Conservation (phyloP, 1,284 basidiomycete species). For the Sporisorium exsertum region DNA sequence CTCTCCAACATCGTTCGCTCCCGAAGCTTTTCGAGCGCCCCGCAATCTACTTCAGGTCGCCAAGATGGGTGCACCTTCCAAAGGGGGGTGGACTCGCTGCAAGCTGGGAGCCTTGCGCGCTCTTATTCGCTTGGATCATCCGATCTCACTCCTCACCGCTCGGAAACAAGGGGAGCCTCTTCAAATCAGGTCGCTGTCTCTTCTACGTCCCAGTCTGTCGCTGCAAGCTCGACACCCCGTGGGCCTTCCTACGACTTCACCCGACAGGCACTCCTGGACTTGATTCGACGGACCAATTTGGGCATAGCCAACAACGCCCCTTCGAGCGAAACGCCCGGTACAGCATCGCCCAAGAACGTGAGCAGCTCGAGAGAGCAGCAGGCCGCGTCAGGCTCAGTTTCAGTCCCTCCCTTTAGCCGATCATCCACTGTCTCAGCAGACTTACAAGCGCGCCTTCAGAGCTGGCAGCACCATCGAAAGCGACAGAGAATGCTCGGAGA, state of each 20-base stretch:
- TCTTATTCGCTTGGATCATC: neutral
- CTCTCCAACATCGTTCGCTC: conserved; percentile 26
- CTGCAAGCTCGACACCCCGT: neutral
- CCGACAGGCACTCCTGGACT: conserved; percentile 30
- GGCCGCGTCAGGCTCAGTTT: neutral
- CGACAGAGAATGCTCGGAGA: conserved; percentile 6
- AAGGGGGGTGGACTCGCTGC: neutral
- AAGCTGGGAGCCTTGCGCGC: neutral
- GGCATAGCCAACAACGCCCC: conserved; percentile 3
- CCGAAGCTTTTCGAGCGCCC: conserved; percentile 17
- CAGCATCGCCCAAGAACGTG: neutral
- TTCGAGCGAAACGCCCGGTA: neutral
- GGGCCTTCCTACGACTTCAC: conserved; percentile 26
- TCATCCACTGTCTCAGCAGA: conserved; percentile 11
- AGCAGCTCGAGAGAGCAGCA: neutral
- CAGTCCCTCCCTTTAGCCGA: neutral
- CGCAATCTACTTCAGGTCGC: conserved; percentile 3
- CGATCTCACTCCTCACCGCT: neutral
- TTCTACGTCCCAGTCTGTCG: neutral
- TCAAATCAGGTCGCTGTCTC: neutral
- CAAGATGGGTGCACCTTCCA: neutral
- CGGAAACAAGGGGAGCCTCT: neutral
- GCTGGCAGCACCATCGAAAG: conserved; percentile 27
- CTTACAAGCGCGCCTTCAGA: conserved; percentile 18
- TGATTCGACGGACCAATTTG: conserved; percentile 31